phyloP scores from a whole-genome alignment of 139 green algal species.

The Spirogloea muscicola region DNA sequence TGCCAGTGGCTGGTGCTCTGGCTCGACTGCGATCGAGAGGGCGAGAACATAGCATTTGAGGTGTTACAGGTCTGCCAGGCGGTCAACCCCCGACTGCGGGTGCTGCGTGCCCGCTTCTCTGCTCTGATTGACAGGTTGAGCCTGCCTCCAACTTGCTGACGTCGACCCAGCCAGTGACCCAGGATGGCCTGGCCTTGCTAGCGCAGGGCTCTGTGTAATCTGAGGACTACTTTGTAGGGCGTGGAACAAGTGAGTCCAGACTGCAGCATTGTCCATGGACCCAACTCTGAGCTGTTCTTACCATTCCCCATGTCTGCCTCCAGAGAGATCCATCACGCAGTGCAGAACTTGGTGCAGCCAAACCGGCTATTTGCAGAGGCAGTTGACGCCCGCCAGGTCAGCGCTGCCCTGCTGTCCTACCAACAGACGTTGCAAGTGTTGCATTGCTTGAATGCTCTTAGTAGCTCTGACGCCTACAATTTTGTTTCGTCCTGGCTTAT shows the following conservation, averaged over 20 bases:
- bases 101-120: constrained; percentile 81
- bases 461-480: background rate
- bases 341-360: constrained; percentile 47
- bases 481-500: no score
- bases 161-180: no score
- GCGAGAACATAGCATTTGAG: constrained; percentile 98
- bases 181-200: no score
- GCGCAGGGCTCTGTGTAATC: no score
- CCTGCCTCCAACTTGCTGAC: no score
- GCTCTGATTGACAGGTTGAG: constrained; percentile 48
- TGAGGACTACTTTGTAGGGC: no score
- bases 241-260: no score
- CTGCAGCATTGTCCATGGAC: no score
- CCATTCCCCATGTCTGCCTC: background rate
- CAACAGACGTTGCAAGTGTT: background rate
- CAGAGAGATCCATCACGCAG: constrained; percentile 46
- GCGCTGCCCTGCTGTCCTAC: background rate
- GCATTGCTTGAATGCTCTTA: background rate
- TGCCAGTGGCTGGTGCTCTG: constrained; percentile 86
- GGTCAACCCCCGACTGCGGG: constrained; percentile 32
- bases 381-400: constrained; percentile 76
- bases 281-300: background rate
- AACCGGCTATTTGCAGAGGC: constrained; percentile 75
- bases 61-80: constrained; percentile 58
- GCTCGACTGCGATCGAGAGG: constrained; percentile 97